phyloP scores from a whole-genome alignment of 768 basidiomycete genomes.

The Mycena kentingensis region DNA sequence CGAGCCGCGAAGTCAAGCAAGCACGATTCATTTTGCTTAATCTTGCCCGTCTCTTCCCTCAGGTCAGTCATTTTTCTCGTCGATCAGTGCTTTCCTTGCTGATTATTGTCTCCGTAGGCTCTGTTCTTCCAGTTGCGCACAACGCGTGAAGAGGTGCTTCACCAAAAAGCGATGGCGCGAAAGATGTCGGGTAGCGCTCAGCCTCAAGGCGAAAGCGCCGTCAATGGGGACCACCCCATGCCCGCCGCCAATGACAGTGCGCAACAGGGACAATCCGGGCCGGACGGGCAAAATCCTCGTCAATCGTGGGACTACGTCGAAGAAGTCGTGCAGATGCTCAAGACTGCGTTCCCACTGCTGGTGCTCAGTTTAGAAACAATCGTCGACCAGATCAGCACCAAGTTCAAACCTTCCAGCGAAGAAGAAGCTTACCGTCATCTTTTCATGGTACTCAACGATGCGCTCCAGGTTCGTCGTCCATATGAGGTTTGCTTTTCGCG shows the following conservation, averaged over 20 bases:
- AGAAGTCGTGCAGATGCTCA: conserved; percentile 89
- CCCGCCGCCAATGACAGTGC: conserved; percentile 21
- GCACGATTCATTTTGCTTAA: conserved; percentile 87
- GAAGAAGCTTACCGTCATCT: conserved; percentile 94
- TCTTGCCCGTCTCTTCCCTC: conserved; percentile 89
- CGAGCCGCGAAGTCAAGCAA: conserved; percentile 90
- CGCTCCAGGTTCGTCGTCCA: conserved; percentile 63
- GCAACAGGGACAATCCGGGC: conserved; percentile 23
- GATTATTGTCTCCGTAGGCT: conserved; percentile 52
- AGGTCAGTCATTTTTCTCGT: conserved; percentile 52
- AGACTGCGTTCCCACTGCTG: conserved; percentile 93
- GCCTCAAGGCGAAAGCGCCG: no score
- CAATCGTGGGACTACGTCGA: conserved; percentile 91
- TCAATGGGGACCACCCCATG: conserved; percentile 21
- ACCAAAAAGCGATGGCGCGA: conserved; percentile 40
- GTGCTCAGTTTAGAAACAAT: conserved; percentile 96
- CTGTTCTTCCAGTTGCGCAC: conserved; percentile 95
- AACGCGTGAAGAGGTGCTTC: conserved; percentile 66
- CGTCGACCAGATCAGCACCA: conserved; percentile 88
- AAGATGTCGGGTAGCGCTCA: no score
- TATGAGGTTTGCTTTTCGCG: not conserved
- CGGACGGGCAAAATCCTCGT: conserved; percentile 41
- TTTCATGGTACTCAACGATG: conserved; percentile 85
- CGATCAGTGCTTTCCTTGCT: conserved; percentile 5
- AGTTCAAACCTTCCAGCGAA: conserved; percentile 87